Evolutionary conservation across 2,329 filamentous ascomycete species (phyloP).

Genomic region (Cercospora brassicicola): DNA sequence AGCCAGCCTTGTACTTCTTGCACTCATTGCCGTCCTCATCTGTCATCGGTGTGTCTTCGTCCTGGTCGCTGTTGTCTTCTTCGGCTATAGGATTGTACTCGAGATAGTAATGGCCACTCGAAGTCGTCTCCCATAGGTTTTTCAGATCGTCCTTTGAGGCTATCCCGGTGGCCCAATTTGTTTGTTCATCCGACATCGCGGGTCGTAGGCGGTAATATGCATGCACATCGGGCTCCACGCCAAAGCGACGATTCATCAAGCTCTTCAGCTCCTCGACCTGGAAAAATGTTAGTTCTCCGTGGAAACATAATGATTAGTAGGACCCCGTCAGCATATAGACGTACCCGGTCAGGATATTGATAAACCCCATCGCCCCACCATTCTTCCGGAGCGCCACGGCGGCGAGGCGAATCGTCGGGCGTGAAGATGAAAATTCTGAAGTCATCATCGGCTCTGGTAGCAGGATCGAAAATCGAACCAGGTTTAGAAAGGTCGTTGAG

Average conservation of each 20-base stretch:
- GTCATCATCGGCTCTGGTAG: not conserved
- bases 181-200: not conserved
- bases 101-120: not conserved
- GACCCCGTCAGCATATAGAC: not conserved
- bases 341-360: not conserved
- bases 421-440: not conserved
- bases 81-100: not conserved
- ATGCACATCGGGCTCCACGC: not conserved
- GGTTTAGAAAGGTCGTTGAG: not conserved
- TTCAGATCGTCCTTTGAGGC: not conserved
- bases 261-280: not conserved
- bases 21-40: not conserved
- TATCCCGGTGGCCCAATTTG: too few species aligned
- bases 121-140: not conserved
- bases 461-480: not conserved
- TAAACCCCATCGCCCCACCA: not conserved
- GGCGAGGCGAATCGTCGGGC: not conserved
- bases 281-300: not conserved
- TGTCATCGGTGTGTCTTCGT: not conserved
- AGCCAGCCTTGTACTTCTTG: not conserved
- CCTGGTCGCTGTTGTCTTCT: not conserved
- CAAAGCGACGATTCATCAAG: not conserved
- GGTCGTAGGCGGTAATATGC: not conserved
- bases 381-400: not conserved
- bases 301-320: too few species aligned